Conservation (phyloP, 805 yeast genomes). For the Lachancea nothofagi region DNA sequence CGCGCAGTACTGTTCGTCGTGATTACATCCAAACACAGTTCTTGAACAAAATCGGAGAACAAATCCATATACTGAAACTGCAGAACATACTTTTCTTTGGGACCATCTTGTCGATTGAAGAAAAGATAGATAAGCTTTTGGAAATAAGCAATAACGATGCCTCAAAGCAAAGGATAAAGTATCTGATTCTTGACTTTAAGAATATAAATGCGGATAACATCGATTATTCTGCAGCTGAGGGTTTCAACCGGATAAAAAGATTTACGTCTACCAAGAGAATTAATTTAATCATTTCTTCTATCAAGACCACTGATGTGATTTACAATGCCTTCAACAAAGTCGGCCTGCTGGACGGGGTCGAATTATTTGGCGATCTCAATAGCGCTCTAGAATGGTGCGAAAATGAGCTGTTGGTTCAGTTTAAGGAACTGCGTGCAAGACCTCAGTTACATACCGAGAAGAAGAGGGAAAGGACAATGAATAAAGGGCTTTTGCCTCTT, state of each 20-base stretch:
- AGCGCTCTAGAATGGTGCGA: conserved; percentile 96
- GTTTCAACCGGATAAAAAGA: conserved; percentile 80
- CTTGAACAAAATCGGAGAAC: conserved; percentile 79
- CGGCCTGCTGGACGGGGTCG: conserved; percentile 60
- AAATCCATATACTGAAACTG: conserved; percentile 78
- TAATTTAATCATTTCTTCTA: conserved; percentile 72
- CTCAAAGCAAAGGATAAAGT: conserved; percentile 59
- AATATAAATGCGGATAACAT: conserved; percentile 63
- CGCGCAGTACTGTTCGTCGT: conserved; percentile 86
- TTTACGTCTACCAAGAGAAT: conserved; percentile 64
- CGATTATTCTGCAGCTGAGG: conserved; percentile 95
- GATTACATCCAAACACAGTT: conserved; percentile 87
- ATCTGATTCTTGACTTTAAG: conserved; percentile 77
- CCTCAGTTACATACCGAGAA: conserved; percentile 16
- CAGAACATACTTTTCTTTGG: conserved; percentile 93
- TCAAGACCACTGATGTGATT: conserved; percentile 58
- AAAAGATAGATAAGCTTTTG: conserved; percentile 58
- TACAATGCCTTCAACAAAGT: conserved; percentile 74
- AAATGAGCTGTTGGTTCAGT: conserved; percentile 61
- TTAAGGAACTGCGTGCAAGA: conserved; percentile 32
- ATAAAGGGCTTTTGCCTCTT: conserved; percentile 17
- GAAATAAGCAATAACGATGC: conserved; percentile 42
- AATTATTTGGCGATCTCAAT: conserved; percentile 71
- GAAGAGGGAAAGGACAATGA: conserved; percentile 6
- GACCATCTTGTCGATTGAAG: conserved; percentile 87